A percentile compares a stretch with the other conserved stretches of the same genome.
Conservation (phyloP, 805 yeast species). For the Myxozyma mucilagina region DNA sequence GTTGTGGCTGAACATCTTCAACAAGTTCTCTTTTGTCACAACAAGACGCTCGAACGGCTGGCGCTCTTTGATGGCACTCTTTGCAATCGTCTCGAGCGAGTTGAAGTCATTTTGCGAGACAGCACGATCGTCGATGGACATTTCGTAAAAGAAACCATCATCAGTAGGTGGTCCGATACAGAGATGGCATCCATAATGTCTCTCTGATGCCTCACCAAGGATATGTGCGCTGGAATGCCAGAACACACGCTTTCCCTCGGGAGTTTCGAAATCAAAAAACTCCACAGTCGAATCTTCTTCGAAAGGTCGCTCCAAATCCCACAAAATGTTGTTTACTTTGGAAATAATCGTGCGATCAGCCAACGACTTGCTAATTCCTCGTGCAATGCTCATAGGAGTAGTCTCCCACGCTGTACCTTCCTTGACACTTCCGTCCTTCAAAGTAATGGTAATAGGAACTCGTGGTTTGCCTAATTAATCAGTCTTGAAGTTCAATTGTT, state of each 20-base stretch:
- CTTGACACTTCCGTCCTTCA: slow-evolving; percentile 81
- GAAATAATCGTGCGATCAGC: slow-evolving; percentile 87
- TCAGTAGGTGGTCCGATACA: slow-evolving; percentile 95
- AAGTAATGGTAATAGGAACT: slow-evolving; percentile 70
- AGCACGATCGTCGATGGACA: slow-evolving; percentile 70
- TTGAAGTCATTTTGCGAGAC: slow-evolving; percentile 83
- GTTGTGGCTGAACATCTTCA: slow-evolving; percentile 92
- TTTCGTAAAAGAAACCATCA: slow-evolving; percentile 97
- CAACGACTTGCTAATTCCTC: slow-evolving; percentile 79
- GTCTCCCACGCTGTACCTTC: slow-evolving; percentile 88
- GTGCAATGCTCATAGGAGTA: slow-evolving; percentile 82
- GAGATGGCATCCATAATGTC: slow-evolving; percentile 91
- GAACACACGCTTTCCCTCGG: slow-evolving; percentile 82
- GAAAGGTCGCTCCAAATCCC: slow-evolving; percentile 95
- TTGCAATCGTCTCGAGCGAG: slow-evolving; percentile 79
- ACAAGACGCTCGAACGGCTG: slow-evolving; percentile 93
- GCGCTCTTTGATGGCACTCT: slow-evolving; percentile 89
- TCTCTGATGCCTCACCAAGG: slow-evolving; percentile 96
- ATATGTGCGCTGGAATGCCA: slow-evolving; percentile 99
- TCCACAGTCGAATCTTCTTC: slow-evolving; percentile 70
- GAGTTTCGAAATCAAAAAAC: slow-evolving; percentile 84
- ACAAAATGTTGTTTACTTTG: slow-evolving; percentile 82
- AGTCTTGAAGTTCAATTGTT: not conserved
- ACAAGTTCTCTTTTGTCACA: slow-evolving; percentile 84
- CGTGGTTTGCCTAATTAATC: slow-evolving; percentile 40